Evolutionary conservation across 176 grass and related monocot genomes (phyloP).

Genomic region (Carex pumila): DNA sequence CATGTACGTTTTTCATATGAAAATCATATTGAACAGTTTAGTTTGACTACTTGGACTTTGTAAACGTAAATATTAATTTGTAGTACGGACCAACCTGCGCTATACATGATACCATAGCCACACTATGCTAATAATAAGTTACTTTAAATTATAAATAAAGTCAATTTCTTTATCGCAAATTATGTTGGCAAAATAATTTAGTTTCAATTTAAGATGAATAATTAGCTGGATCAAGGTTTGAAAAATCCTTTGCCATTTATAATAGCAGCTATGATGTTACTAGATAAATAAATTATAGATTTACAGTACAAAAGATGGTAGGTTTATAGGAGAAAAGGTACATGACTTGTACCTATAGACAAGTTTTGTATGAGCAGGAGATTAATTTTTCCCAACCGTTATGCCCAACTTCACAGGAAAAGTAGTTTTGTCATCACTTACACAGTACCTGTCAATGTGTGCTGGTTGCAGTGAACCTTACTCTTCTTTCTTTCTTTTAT

Average conservation of each 20-base stretch:
- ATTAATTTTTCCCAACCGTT: constrained; percentile 53
- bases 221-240: not conserved
- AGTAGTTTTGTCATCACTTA: constrained; percentile 1
- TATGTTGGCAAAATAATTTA: not conserved
- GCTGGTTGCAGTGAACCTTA: not conserved
- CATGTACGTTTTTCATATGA: no score
- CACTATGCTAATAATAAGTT: not conserved
- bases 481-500: constrained; percentile 14
- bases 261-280: not conserved
- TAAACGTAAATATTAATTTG: no score
- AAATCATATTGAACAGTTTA: no score
- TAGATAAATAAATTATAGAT: constrained; percentile 1
- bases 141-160: not conserved
- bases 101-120: no score
- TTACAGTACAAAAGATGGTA: constrained; percentile 6
- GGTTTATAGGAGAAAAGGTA: constrained; percentile 7
- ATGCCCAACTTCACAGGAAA: constrained; percentile 42
- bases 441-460: not conserved
- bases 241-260: not conserved
- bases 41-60: no score
- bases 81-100: no score
- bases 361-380: constrained; percentile 23
- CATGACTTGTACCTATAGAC: constrained; percentile 22
- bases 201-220: not conserved
- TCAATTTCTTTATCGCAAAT: not conserved